Evolutionary conservation across 495 filamentous ascomycete species (phyloP), one percentile per base, ranked within the genome.

Genomic region (Penicillium macrosclerotiorum): DNA sequence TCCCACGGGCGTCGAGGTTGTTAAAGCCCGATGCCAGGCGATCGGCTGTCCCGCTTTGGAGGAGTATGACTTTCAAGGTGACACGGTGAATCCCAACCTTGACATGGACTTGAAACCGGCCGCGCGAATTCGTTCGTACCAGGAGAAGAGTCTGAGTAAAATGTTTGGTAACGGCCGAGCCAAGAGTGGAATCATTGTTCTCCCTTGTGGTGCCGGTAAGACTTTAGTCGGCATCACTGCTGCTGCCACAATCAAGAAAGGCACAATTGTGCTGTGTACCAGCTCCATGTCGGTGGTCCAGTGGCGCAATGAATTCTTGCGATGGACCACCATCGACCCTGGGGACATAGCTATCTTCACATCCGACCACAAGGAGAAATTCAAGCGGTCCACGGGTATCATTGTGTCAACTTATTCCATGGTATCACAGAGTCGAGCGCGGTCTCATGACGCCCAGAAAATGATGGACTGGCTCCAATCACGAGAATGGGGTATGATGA

Each of bases 131-230:
- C 61, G 63, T 39, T 60, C 49, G 24, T 97, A 97, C 57, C 94
- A 99, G 67, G 93, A 99, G 68, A 92, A 95, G 69, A 92, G 88
- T 53, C 75, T 99, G 22, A 90, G 86, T 68, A 97, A 99, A 65
- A 97, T 99, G 94, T 99, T 99, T 58, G 90, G 93, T 57, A 99
- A 99, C 60, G 91, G 90, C 43, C 81, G 93, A 61, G 90, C 93
- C 16, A 93, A 95, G 68, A 94, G 89, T 68, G 93, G 94, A 52
- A 95, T 99, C 53, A 97, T 99, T 47, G 93, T 99, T 33, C 64
- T 99, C 52, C 93, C 93, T 38, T 99, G 94, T 67, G 93, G 93
- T 30, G 94, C 93, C 9, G 93, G 93, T 24, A 99, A 99, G 71
- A 99, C 93, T 1, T 67, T 99, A 42, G 93, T 99, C 8, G 93